Conservation (phyloP, 495 filamentous ascomycete species). For the Baudoinia panamericana region DNA sequence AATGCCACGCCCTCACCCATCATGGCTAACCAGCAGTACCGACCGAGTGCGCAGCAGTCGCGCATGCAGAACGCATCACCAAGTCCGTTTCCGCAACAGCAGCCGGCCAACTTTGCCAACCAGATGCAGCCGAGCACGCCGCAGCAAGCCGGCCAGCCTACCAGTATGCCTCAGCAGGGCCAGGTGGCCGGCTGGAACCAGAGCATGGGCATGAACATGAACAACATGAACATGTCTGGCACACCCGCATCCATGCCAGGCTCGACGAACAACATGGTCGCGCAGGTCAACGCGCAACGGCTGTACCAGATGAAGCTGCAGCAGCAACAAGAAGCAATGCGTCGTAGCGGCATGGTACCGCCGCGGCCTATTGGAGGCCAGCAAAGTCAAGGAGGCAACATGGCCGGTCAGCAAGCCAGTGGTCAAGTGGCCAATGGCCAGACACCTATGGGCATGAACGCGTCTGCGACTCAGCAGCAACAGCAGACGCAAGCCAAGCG, state of each 20-base stretch:
- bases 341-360: constrained; percentile 28
- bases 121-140: constrained; percentile 74
- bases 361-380: constrained; percentile 23
- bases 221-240: constrained; percentile 10
- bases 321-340: constrained; percentile 49
- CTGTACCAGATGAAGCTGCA: constrained; percentile 32
- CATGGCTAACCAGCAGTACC: constrained; percentile 62
- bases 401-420: constrained; percentile 26
- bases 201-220: constrained; percentile 8
- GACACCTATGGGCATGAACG: constrained; percentile 1
- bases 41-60: constrained; percentile 48
- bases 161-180: constrained; percentile 33
- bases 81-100: constrained; percentile 61
- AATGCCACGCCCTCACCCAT: constrained; percentile 81
- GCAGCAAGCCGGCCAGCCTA: constrained; percentile 45
- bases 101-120: constrained; percentile 43
- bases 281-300: constrained; percentile 24
- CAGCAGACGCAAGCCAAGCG: constrained; percentile 34
- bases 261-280: constrained; percentile 34
- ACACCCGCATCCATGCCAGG: constrained; percentile 7
- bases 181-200: constrained; percentile 14
- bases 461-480: constrained; percentile 4
- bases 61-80: constrained; percentile 82
- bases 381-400: constrained; percentile 18
- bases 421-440: constrained; percentile 32